These are phyloP conservation scores for Clavariopsis aquatica DNA, from an alignment of 495 filamentous ascomycete species.

Conservation along the genomic window DNA sequence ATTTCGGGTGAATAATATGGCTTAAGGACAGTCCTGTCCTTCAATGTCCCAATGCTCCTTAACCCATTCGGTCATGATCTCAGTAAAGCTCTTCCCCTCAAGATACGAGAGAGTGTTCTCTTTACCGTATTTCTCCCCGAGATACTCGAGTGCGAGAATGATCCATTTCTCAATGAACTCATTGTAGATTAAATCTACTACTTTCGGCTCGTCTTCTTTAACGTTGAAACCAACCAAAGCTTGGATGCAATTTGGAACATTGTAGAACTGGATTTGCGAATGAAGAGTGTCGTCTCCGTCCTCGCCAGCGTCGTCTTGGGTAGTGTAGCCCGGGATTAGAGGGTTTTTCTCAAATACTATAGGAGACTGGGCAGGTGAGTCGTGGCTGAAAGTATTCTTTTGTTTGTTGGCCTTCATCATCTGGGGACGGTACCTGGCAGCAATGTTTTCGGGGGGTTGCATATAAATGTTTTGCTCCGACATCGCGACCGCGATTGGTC, in stretches of 20 bases:
- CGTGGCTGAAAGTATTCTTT: neutral
- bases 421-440: neutral
- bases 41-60: constrained; percentile 66
- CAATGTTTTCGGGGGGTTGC: constrained; percentile 47
- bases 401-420: neutral
- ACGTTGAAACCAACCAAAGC: constrained; percentile 58
- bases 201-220: constrained; percentile 57
- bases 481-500: constrained; percentile 53
- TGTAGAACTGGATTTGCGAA: constrained; percentile 68
- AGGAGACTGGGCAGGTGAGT: constrained; percentile 1
- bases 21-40: constrained; percentile 19
- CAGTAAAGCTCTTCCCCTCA: constrained; percentile 67
- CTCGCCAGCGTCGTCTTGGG: constrained; percentile 76
- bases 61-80: constrained; percentile 76
- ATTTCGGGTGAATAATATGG: no score
- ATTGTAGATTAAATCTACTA: constrained; percentile 80
- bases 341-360: neutral
- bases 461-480: constrained; percentile 37
- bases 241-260: constrained; percentile 80
- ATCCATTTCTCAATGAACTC: constrained; percentile 87
- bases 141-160: constrained; percentile 68
- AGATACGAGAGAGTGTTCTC: constrained; percentile 67
- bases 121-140: constrained; percentile 59
- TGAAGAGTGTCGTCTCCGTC: constrained; percentile 94
- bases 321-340: constrained; percentile 75